Evolutionary conservation across 768 basidiomycete species (phyloP), one percentile per base, ranked within the genome.

Genomic region (Coprinopsis marcescibilis): DNA sequence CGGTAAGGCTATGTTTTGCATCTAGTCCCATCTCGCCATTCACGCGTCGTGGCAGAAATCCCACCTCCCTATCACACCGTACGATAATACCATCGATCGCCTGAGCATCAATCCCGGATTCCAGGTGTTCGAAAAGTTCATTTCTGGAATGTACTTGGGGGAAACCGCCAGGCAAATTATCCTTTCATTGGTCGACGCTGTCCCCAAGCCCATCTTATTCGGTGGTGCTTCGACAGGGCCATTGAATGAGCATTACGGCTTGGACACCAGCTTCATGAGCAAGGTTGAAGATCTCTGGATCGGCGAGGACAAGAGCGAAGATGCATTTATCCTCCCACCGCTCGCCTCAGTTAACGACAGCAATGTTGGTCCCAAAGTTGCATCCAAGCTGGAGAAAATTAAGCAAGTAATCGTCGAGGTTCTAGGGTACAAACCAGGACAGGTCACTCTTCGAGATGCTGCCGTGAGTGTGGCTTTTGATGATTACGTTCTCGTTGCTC

Each of bases 71-170:
- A 78, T 82, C 4, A 96, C 95, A 1, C 78, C 87, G 2, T 96
- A 82, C 57, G 96, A 99, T 64, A 93, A 88, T 66, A 80, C 85
- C 51, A 71, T 98, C 17, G 96, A 99, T 64, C 84, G 96, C 43
- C 80, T 86, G 58, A 90, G 86, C 48, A 97, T 98, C 66, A 99
- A 99, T 58, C 93, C 94, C 21, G 73, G 77, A 27, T 85, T 78
- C 61, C 96, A 98, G 62, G 89, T 89, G 2, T 98, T 92, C 61
- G 96, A 99, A 66, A 99, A 98, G 71, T 91, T 96, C 69, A 87
- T 99, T 55, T 96, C 92, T 1, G 96, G 96, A 47, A 97, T 99
- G 95, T 99, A 99, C 64, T 80, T 98, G 32, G 96, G 96, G 47
- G 96, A 99, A 67, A 79, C 98, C 52, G 77, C 85, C 20, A 85